A percentile compares a stretch with the other conserved stretches of the same genome.
phyloP scores from a whole-genome alignment of 305 asterid species.

The Fraxinus floribunda region DNA sequence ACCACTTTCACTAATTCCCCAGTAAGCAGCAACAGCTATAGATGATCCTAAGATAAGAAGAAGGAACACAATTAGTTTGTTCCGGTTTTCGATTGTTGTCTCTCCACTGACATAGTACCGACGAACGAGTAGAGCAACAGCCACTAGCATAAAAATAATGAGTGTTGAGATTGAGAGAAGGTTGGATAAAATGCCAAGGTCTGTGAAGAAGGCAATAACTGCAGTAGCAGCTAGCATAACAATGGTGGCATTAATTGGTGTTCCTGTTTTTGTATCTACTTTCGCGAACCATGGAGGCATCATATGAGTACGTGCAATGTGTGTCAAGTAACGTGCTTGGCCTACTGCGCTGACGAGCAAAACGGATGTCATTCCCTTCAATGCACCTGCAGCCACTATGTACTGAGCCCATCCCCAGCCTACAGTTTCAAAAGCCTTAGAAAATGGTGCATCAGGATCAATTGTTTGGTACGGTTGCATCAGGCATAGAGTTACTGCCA shows the following conservation, averaged over 20 bases:
- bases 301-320: conserved; percentile 64
- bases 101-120: conserved; percentile 52
- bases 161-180: conserved; percentile 54
- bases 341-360: conserved; percentile 45
- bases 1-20: conserved; percentile 38
- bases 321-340: conserved; percentile 56
- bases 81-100: conserved; percentile 35
- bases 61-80: conserved; percentile 43
- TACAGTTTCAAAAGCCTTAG: conserved; percentile 41
- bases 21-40: conserved; percentile 40
- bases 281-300: conserved; percentile 57
- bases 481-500: conserved; percentile 50
- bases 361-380: conserved; percentile 64
- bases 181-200: conserved; percentile 38
- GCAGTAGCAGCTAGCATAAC: conserved; percentile 35
- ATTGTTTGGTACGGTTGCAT: conserved; percentile 41
- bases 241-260: conserved; percentile 51
- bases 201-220: conserved; percentile 52
- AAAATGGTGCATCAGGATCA: conserved; percentile 45
- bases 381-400: conserved; percentile 50
- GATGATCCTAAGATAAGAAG: conserved; percentile 47
- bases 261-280: conserved; percentile 46
- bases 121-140: conserved; percentile 49
- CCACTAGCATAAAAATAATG: conserved; percentile 46
- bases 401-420: conserved; percentile 54